Evolutionary conservation across 2,329 filamentous ascomycete species (phyloP).

Genomic region (Fusarium veterinarium): DNA sequence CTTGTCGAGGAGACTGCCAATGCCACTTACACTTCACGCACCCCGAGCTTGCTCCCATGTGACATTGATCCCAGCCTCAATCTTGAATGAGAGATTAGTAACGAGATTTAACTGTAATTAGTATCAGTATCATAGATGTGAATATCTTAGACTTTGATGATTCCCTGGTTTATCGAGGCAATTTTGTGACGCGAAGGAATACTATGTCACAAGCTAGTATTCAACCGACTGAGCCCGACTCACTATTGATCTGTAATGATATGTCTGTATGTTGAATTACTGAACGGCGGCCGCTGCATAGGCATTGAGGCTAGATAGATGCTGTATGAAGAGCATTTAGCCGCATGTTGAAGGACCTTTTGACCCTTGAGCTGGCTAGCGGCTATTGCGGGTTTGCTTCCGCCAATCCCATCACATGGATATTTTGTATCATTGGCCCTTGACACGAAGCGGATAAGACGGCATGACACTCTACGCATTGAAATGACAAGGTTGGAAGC

Average conservation of each 20-base stretch:
- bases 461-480: neutral
- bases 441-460: neutral
- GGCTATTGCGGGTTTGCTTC: neutral
- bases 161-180: neutral
- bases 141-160: neutral
- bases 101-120: too few relatives aligned
- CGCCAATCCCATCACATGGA: neutral
- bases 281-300: neutral
- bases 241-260: neutral
- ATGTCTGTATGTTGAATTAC: neutral
- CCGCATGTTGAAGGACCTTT: neutral
- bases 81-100: rapidly evolving
- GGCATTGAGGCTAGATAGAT: neutral
- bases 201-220: neutral
- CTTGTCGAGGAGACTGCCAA: neutral
- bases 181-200: neutral
- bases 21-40: neutral
- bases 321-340: neutral
- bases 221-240: neutral
- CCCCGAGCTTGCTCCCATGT: neutral
- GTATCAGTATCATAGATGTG: rapidly evolving
- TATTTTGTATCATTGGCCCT: neutral
- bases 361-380: neutral
- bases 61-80: neutral
- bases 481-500: neutral